Evolutionary conservation across 441 rosid species (phyloP).

Genomic region (Codiaeum variegatum): DNA sequence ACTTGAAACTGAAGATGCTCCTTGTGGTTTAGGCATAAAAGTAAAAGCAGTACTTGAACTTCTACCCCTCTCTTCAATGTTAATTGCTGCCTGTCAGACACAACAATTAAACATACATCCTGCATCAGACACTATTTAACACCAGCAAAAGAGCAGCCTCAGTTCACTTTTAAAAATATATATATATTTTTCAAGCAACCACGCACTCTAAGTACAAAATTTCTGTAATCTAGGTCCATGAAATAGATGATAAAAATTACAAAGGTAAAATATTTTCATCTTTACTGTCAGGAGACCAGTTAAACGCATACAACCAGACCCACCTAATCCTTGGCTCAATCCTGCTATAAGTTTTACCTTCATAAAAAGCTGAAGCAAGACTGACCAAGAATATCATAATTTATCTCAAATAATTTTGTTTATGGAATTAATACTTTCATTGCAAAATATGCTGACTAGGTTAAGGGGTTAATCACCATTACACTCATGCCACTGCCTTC

Average conservation of each 20-base stretch:
- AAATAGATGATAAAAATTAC: not conserved
- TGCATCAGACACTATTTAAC: conserved; percentile 11
- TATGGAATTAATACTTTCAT: not conserved
- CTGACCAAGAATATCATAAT: not conserved
- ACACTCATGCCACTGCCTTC: not conserved
- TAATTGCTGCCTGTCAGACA: conserved; percentile 38
- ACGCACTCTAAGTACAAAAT: not conserved
- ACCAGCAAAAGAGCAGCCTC: conserved; percentile 23
- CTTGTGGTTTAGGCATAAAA: conserved; percentile 23
- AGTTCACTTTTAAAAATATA: too few species aligned
- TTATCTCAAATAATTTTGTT: not conserved
- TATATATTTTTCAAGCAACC: not conserved
- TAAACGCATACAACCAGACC: not conserved
- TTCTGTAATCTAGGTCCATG: not conserved
- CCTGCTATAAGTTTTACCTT: not conserved
- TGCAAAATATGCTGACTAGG: not conserved
- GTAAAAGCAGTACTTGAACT: conserved; percentile 21
- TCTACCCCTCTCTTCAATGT: conserved; percentile 25
- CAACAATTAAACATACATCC: conserved; percentile 21
- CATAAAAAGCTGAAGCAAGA: conserved; percentile 2
- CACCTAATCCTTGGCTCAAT: not conserved
- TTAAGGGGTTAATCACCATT: not conserved
- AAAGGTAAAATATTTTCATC: not conserved
- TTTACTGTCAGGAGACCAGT: not conserved
- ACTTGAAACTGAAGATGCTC: conserved; percentile 22